phyloP scores from a whole-genome alignment of 2,329 filamentous ascomycete genomes.

The Aureobasidium sp. region DNA sequence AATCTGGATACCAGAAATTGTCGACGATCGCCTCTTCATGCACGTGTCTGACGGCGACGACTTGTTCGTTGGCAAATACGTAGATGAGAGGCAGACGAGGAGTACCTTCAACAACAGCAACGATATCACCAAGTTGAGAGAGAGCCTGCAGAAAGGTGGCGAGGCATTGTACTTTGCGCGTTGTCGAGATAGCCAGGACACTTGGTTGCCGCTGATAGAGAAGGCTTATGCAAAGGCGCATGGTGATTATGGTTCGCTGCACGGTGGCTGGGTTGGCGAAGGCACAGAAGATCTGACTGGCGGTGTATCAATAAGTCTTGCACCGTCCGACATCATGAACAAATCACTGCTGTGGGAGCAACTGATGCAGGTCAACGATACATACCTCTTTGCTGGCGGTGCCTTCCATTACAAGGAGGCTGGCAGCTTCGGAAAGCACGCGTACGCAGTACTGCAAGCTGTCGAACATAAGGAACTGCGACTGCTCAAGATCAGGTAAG shows the following conservation, averaged over 20 bases:
- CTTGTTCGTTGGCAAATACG: conserved; percentile 30
- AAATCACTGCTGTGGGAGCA: conserved; percentile 78
- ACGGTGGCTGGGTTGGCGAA: conserved; percentile 61
- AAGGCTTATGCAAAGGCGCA: conserved; percentile 82
- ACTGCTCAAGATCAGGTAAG: conserved; percentile 30
- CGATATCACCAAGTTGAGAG: conserved; percentile 29
- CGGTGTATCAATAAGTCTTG: conserved; percentile 38
- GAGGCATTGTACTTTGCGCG: conserved; percentile 71
- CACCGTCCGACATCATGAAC: conserved; percentile 52
- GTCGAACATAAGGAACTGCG: conserved; percentile 32
- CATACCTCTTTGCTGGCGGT: conserved; percentile 70
- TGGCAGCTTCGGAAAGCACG: conserved; percentile 49
- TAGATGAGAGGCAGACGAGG: background rate
- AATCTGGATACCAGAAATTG: conserved; percentile 84
- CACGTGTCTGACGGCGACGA: conserved; percentile 76
- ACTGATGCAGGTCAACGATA: conserved; percentile 68
- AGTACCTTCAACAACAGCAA: conserved; percentile 29
- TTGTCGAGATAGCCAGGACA: conserved; percentile 62
- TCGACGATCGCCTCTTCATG: conserved; percentile 84
- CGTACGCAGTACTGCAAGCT: conserved; percentile 52
- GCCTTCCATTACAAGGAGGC: conserved; percentile 30
- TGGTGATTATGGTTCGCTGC: conserved; percentile 66
- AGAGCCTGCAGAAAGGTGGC: conserved; percentile 57
- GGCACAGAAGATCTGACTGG: conserved; percentile 50
- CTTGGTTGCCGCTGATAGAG: conserved; percentile 71